Evolutionary conservation across 2,329 filamentous ascomycete genomes (phyloP), one percentile per base, ranked within the genome.

Genomic region (Exophiala mesophila): DNA sequence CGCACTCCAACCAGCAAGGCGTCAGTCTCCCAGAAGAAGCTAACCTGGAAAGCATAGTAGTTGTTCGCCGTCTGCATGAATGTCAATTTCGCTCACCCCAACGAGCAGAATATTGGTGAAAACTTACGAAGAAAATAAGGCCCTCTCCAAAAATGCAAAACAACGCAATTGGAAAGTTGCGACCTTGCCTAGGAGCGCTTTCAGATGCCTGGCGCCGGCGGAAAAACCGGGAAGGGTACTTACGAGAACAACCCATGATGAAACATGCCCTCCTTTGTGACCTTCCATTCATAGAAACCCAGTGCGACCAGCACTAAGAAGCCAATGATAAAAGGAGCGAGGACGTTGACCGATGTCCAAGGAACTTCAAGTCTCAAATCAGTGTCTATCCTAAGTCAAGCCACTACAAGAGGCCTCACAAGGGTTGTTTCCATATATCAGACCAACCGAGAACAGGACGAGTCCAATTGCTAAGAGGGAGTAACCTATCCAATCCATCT

Each of bases 341-440:
- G 54, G 1, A 80, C 73, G 3, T 70, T 63, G 0, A 68, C 60
- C 5, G 70, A 68, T 2, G 55, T 55, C 77, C 77, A 80, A n/a
- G n/a, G n/a, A n/a, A n/a, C n/a, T n/a, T n/a, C n/a, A n/a, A n/a
- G n/a, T n/a, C n/a, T n/a, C n/a, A n/a, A n/a, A n/a, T n/a, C n/a
- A n/a, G n/a, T n/a, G n/a, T n/a, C n/a, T n/a, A n/a, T n/a, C n/a
- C n/a, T n/a, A n/a, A n/a, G n/a, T n/a, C n/a, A n/a, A n/a, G n/a
- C n/a, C n/a, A n/a, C n/a, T n/a, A 2, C 66, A 52, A 50, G 77
- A 77, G 5, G 5, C n/a, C 29, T 31, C 29, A 31, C 29, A 31
- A 1, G 67, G 68, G 5, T 68, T 69, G 3, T 76, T 74, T n/a
- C 67, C 76, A 75, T 76, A 79, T 0, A 74, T 74, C 23, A 78